Percentiles rank a stretch among this genome's conserved stretches.
phyloP scores from a whole-genome alignment of 1,284 basidiomycete species.

The Cryptococcus floricola region DNA sequence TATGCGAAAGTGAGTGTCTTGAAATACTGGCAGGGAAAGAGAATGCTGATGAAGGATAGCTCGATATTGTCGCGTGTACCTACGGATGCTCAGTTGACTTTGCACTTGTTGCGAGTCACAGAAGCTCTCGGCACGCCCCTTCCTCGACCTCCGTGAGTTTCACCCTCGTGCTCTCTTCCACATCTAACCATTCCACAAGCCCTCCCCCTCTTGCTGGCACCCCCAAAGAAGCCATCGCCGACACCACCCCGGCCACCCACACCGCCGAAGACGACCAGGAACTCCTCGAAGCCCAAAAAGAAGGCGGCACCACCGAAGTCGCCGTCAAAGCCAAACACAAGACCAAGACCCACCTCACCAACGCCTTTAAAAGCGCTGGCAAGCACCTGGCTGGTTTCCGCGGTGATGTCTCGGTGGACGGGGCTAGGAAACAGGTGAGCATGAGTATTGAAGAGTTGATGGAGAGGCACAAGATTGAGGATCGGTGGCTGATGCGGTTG shows the following conservation, averaged over 20 bases:
- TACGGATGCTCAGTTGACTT: conserved; percentile 58
- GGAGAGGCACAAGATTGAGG: conserved; percentile 3
- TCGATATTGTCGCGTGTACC: conserved; percentile 56
- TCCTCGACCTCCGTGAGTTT: conserved; percentile 43
- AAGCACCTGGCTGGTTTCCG: conserved; percentile 47
- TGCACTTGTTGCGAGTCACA: conserved; percentile 55
- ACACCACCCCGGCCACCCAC: conserved; percentile 32
- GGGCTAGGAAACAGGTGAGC: conserved; percentile 39
- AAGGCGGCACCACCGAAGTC: conserved; percentile 31
- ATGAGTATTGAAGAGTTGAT: conserved; percentile 1
- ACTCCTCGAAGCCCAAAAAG: conserved; percentile 32
- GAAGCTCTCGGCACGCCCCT: conserved; percentile 48
- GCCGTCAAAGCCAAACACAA: conserved; percentile 38
- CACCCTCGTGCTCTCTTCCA: neutral
- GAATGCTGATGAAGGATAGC: conserved; percentile 28
- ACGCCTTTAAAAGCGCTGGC: conserved; percentile 37
- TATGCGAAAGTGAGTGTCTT: conserved; percentile 49
- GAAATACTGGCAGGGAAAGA: neutral
- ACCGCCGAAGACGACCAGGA: conserved; percentile 35
- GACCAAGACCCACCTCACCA: conserved; percentile 40
- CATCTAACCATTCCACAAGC: neutral
- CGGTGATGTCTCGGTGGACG: conserved; percentile 48
- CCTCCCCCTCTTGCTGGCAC: conserved; percentile 40
- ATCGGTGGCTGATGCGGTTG: conserved; percentile 6
- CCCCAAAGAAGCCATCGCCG: conserved; percentile 46